Evolutionary conservation across 441 rosid genomes (phyloP).

Genomic region (Arabidopsis lyrata): DNA sequence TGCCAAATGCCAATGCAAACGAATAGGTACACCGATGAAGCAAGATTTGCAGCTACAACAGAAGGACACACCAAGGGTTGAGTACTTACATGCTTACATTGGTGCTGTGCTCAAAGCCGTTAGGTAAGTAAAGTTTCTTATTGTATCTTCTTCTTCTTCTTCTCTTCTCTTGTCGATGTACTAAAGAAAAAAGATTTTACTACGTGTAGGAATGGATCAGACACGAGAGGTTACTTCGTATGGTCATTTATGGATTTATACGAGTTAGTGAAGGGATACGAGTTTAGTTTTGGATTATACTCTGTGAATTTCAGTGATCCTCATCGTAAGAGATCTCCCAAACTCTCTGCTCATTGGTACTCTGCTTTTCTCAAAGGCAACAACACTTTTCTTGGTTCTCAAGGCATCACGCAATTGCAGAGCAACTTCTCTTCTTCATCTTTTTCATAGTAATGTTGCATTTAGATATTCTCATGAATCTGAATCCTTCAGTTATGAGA

Average conservation of each 20-base stretch:
- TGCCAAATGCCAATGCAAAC: neutral
- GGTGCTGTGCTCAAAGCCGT: neutral
- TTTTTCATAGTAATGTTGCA: neutral
- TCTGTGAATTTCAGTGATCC: slow-evolving; percentile 64
- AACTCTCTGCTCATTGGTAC: slow-evolving; percentile 72
- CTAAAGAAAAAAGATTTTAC: too few relatives aligned
- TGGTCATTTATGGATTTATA: too few relatives aligned
- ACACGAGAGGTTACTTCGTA: too few relatives aligned
- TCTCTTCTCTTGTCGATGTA: too few relatives aligned
- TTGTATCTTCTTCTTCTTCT: neutral
- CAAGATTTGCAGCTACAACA: neutral
- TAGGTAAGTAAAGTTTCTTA: neutral
- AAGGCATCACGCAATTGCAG: slow-evolving; percentile 1
- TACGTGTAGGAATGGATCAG: too few relatives aligned
- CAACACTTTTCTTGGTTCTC: slow-evolving; percentile 3
- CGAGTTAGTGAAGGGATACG: slow-evolving; percentile 49
- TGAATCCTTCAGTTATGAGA: neutral
- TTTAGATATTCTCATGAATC: neutral
- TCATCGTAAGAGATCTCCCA: slow-evolving; percentile 52
- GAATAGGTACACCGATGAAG: slow-evolving; percentile 2
- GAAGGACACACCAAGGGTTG: slow-evolving; percentile 16
- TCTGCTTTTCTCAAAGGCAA: slow-evolving; percentile 59
- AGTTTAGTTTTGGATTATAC: slow-evolving; percentile 48
- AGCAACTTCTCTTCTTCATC: slow-evolving; percentile 1
- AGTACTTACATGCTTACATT: slow-evolving; percentile 1